These are phyloP conservation scores for Vitis rotundifolia DNA, from an alignment of 164 flowering plant species.

Conservation along the genomic window DNA sequence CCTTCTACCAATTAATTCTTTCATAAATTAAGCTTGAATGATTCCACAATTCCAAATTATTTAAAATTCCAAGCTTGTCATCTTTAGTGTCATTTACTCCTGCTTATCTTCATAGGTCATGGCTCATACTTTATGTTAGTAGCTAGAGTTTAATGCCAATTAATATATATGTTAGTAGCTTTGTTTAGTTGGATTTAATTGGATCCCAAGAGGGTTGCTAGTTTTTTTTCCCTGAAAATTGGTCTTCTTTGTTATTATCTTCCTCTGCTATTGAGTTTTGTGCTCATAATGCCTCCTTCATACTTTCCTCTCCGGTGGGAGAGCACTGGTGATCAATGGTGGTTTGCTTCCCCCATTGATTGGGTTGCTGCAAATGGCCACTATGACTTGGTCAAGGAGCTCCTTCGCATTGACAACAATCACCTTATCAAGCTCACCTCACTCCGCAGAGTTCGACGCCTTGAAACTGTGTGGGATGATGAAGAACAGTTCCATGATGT, in stretches of 20 bases:
- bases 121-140: too few relatives aligned
- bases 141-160: background rate
- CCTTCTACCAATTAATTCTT: too few relatives aligned
- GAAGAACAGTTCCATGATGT: too few relatives aligned
- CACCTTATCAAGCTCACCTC: slow-evolving; percentile 69
- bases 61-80: too few relatives aligned
- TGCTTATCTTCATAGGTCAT: too few relatives aligned
- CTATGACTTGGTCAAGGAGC: slow-evolving; percentile 66
- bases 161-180: too few relatives aligned
- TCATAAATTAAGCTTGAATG: too few relatives aligned
- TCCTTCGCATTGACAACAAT: slow-evolving; percentile 57
- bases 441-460: slow-evolving; percentile 61
- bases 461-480: too few relatives aligned
- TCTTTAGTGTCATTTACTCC: too few relatives aligned
- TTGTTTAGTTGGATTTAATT: too few relatives aligned
- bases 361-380: slow-evolving; percentile 78
- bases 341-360: slow-evolving; percentile 75
- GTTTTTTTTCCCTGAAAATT: background rate
- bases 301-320: slow-evolving; percentile 72
- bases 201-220: too few relatives aligned
- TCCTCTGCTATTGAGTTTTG: background rate
- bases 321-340: slow-evolving; percentile 79
- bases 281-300: slow-evolving; percentile 34
- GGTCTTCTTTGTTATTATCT: background rate
- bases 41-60: too few relatives aligned